Conservation (phyloP, 352 stramenopile species). For the Pythium aristosporum region DNA sequence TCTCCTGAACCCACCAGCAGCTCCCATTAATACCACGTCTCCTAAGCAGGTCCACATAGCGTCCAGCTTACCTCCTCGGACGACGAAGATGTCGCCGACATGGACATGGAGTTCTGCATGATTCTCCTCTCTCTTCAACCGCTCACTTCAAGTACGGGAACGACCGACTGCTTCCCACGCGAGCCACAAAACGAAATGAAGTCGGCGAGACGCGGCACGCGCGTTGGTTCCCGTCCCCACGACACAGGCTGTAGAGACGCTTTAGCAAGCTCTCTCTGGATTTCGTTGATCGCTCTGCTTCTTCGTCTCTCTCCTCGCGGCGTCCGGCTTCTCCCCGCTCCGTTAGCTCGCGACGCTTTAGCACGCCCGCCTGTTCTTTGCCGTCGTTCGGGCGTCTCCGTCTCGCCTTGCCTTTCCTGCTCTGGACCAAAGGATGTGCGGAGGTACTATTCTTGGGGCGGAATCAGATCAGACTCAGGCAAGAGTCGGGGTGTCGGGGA, state of each 20-base stretch:
- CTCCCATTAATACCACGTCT: background rate
- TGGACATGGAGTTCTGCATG: conserved; percentile 27
- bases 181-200: background rate
- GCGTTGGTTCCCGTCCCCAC: too few species aligned
- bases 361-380: too few species aligned
- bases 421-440: background rate
- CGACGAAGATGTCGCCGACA: conserved; percentile 21
- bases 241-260: background rate
- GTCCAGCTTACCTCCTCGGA: conserved; percentile 10
- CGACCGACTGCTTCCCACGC: background rate
- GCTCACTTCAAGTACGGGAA: background rate
- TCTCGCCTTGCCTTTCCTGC: conserved; percentile 7
- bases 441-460: conserved; percentile 8
- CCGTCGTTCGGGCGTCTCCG: background rate
- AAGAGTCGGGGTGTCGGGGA: conserved; percentile 5
- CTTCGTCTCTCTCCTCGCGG: background rate
- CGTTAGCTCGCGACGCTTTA: background rate
- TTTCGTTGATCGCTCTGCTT: background rate
- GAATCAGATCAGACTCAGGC: conserved; percentile 14
- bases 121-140: background rate
- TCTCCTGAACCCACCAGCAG: conserved; percentile 7
- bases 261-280: conserved; percentile 1
- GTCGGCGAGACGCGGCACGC: too few species aligned
- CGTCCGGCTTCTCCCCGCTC: conserved; percentile 4
- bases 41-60: background rate